These are phyloP conservation scores for Tulasnella sp. DNA, from an alignment of 768 basidiomycete genomes.

Conservation along the genomic window DNA sequence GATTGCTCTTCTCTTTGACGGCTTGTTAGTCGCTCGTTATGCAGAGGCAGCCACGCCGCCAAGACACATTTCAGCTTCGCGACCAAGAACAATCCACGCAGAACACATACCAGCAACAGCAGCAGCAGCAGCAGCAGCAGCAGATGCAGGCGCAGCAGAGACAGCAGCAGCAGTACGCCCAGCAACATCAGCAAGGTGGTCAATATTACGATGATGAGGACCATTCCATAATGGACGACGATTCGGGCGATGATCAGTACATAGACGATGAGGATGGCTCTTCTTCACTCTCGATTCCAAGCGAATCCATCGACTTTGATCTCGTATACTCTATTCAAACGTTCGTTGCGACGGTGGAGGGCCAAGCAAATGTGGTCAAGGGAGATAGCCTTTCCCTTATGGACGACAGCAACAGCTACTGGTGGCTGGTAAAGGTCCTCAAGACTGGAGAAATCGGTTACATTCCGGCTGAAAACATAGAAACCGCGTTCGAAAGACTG, in stretches of 20 bases:
- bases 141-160: conserved; percentile 43
- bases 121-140: conserved; percentile 39
- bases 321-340: conserved; percentile 91
- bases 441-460: conserved; percentile 99
- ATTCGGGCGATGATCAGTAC: conserved; percentile 58
- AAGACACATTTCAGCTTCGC: conserved; percentile 71
- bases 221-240: conserved; percentile 82
- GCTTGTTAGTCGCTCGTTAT: neutral
- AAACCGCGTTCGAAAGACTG: conserved; percentile 94
- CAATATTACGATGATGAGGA: conserved; percentile 51
- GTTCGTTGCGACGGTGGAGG: conserved; percentile 96
- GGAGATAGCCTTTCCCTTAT: conserved; percentile 94
- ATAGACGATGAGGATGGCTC: conserved; percentile 67
- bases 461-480: conserved; percentile 98
- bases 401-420: conserved; percentile 98
- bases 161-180: conserved; percentile 41
- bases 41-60: conserved; percentile 38
- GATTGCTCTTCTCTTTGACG: neutral
- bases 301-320: conserved; percentile 91
- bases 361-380: conserved; percentile 97
- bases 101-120: conserved; percentile 45
- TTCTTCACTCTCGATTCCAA: conserved; percentile 80
- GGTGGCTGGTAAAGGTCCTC: conserved; percentile 98
- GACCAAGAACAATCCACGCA: conserved; percentile 52
- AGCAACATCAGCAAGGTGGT: conserved; percentile 41